Evolutionary conservation across 192 early-diverging fungal species (phyloP), one percentile per base, ranked within the genome.

Genomic region (Paraglomus brasilianum): DNA sequence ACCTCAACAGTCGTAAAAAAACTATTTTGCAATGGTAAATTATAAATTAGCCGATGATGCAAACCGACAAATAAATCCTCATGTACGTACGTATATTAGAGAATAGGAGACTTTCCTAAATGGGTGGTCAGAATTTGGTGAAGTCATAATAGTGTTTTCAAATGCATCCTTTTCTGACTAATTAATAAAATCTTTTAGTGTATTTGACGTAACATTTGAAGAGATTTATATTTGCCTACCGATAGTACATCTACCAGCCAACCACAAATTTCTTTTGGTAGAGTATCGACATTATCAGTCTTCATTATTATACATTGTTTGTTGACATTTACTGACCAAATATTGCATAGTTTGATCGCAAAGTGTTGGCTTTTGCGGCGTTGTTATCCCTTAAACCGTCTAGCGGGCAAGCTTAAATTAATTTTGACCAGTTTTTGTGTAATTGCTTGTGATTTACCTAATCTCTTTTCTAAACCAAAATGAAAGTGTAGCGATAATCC

Each of bases 161-260:
- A 50, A 65, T 21, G n/a, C 9, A 64, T 64, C 62, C 19, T 64
- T 64, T 64, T 48, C 64, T 45, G 63, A 65, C 63, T 65, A 65
- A 39, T 8, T 17, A 15, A 8, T 5, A 59, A 66, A 38, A 44
- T 11, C 5, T 66, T 50, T 66, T 66, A 22, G 17, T n/a, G 42
- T 49, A 50, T 65, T 24, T 15, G n/a, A 48, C 10, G 40, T 13
- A 65, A 5, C 5, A 13, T 13, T 21, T 5, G 47, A 62, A 19
- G 19, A 62, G 60, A 62, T 65, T 65, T 49, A 65, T 50, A 24
- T 38, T 0, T 56, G 57, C 42, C 46, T 69, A 69, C 52, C 17
- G 42, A 47, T 69, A 69, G 17, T 56, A 53, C 22, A 69, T 30
- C 46, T 46, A 56, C 40, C 44, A 69, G 36, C 66, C 63, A 69